Evolutionary conservation across 2,329 filamentous ascomycete genomes (phyloP).

Genomic region (Penicillium sp.): DNA sequence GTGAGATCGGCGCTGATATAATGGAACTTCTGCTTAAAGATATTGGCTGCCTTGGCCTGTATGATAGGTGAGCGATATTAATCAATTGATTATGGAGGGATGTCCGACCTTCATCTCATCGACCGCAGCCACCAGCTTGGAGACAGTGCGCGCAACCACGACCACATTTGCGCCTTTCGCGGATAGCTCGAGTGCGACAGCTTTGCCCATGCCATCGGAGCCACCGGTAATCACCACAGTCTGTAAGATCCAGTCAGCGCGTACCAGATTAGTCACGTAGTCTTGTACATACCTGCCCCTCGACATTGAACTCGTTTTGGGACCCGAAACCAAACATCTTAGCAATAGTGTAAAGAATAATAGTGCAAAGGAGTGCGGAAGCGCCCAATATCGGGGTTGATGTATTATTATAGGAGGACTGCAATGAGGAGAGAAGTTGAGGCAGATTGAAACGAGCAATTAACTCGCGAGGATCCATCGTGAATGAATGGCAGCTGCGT

Average conservation of each 20-base stretch:
- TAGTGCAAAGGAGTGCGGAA: constrained; percentile 34
- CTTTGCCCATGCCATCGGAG: constrained; percentile 87
- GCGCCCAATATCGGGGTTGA: constrained; percentile 29
- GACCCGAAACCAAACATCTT: constrained; percentile 43
- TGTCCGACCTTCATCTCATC: constrained; percentile 60
- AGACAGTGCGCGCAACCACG: constrained; percentile 74
- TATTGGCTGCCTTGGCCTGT: constrained; percentile 65
- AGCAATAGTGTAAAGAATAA: constrained; percentile 36
- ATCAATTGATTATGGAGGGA: not conserved
- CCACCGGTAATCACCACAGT: constrained; percentile 87
- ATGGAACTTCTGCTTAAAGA: constrained; percentile 72
- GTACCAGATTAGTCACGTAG: not conserved
- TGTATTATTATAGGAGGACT: constrained; percentile 23
- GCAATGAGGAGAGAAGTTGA: constrained; percentile 20
- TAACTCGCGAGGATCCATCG: constrained; percentile 9
- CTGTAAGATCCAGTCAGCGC: constrained; percentile 48
- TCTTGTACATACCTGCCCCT: constrained; percentile 66
- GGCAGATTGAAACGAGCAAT: constrained; percentile 23
- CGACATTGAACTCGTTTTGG: constrained; percentile 74
- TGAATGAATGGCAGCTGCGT: constrained; percentile 5
- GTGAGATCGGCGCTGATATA: constrained; percentile 82
- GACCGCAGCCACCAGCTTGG: constrained; percentile 72
- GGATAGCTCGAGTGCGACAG: constrained; percentile 71
- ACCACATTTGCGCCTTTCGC: constrained; percentile 82
- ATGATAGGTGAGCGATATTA: constrained; percentile 21